Percentiles rank a stretch among this genome's conserved stretches.
phyloP scores from a whole-genome alignment of 2,329 filamentous ascomycete species.

The Fonsecaea nubica region DNA sequence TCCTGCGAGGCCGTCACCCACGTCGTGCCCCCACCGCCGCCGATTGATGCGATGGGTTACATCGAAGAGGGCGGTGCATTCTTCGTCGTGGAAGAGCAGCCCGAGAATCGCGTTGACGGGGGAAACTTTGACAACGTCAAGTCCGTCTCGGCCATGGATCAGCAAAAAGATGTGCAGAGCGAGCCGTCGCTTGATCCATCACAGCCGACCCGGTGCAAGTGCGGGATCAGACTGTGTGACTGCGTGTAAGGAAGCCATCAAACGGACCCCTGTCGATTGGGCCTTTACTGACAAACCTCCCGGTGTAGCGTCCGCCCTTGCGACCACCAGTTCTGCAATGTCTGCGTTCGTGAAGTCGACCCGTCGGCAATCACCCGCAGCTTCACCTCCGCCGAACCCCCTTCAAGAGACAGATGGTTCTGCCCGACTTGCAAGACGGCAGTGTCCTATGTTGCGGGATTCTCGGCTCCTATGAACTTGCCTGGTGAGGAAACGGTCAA shows the following conservation, averaged over 20 bases:
- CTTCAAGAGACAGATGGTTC: neutral
- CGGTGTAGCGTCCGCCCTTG: neutral
- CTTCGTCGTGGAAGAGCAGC: conserved; percentile 1
- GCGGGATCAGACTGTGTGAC: neutral
- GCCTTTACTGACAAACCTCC: neutral
- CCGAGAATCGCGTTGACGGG: neutral
- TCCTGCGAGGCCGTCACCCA: conserved; percentile 1
- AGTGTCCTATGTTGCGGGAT: conserved; percentile 4
- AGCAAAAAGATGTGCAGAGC: neutral
- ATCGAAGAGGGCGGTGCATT: neutral
- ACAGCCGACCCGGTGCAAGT: neutral
- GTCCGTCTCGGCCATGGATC: conserved; percentile 2
- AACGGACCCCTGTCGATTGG: too few species aligned
- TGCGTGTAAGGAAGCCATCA: conserved; percentile 1
- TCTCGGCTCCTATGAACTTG: conserved; percentile 10
- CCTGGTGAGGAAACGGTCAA: neutral
- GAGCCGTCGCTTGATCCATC: neutral
- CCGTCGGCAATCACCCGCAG: neutral
- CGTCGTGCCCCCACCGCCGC: neutral
- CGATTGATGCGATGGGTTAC: neutral
- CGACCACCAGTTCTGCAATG: conserved; percentile 8
- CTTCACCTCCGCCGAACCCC: neutral
- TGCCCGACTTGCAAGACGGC: neutral
- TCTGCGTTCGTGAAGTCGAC: conserved; percentile 7
- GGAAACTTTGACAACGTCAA: neutral